Evolutionary conservation across 164 flowering plant genomes (phyloP).

Genomic region (Aristolochia californica): DNA sequence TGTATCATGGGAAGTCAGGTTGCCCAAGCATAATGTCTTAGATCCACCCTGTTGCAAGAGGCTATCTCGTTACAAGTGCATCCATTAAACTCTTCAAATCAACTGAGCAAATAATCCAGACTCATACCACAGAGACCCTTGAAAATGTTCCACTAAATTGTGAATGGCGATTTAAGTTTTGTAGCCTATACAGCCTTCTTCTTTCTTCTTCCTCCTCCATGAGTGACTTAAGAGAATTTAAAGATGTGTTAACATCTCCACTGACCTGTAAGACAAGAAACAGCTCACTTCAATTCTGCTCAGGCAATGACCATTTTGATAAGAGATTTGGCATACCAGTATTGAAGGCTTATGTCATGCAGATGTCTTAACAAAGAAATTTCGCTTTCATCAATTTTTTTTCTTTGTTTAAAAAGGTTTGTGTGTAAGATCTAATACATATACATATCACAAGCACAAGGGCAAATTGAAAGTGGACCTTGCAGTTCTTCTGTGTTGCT

Average conservation of each 20-base stretch:
- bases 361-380: no score
- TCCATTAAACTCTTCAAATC: background rate
- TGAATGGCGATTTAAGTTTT: slow-evolving; percentile 40
- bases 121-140: slow-evolving; percentile 52
- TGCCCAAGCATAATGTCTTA: slow-evolving; percentile 62
- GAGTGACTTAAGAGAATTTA: slow-evolving; percentile 46
- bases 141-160: slow-evolving; percentile 81
- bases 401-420: no score
- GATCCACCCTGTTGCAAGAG: slow-evolving; percentile 74
- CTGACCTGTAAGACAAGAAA: slow-evolving; percentile 26
- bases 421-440: no score
- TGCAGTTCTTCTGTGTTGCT: slow-evolving; percentile 26
- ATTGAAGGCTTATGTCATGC: no score
- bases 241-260: slow-evolving; percentile 31
- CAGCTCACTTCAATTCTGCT: no score
- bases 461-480: slow-evolving; percentile 32
- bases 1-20: slow-evolving; percentile 38
- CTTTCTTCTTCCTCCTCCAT: slow-evolving; percentile 74
- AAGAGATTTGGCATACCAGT: no score
- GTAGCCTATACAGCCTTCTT: slow-evolving; percentile 35
- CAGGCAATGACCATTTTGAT: no score
- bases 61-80: background rate
- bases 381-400: no score
- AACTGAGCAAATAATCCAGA: background rate
- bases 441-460: no score